Base-by-base conservation (phyloP, 2,329 filamentous ascomycete genomes). In the Alternaria longipes region DNA sequence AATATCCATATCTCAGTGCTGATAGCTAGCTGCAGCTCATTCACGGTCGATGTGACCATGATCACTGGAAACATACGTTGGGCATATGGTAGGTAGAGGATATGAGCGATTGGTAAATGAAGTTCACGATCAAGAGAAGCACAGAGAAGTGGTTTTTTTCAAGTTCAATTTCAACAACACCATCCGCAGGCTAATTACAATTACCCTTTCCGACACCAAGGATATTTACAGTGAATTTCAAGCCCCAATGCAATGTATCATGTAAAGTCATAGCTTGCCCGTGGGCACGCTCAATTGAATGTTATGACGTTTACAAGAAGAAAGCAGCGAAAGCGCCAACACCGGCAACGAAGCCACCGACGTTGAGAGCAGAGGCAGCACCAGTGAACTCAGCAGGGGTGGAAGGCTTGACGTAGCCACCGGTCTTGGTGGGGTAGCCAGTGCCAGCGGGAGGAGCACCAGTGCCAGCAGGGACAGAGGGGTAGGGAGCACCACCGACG, bases 271-370 rank as follows among this genome's bases (percentile, higher is more conserved):
- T 78, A 79, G 76, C 75, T 67, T 72, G 67, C 69, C 68, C 56
- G 58, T 41, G 30, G 62, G 65, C 63, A 72, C 63, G 73, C 71
- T 75, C 42, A 71, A 61, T 74, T 74, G 69, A 68, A 68, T 67
- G 56, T 22, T 54, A 74, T 77, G 76, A 77, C 74, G 62, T 78
- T 78, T 79, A 80, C 74, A 80, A 75, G 76, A 80, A 79, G 69
- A 80, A 69, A 75, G 78, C 78, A 63, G 78, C 78, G 70, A 80
- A 71, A 68, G 76, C 78, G 78, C 77, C 78, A 66, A 79, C 68
- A 76, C 76, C 78, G 54, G 77, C 78, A 66, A 78, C 72, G 70
- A 78, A 76, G 70, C 74, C 73, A 67, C 69, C 76, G 57, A 69
- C 73, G 73, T 78, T 74, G 67, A 76, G 68, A 54, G 73, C 59